phyloP scores from a whole-genome alignment of 2,329 filamentous ascomycete genomes.

The Cercospora sp. region DNA sequence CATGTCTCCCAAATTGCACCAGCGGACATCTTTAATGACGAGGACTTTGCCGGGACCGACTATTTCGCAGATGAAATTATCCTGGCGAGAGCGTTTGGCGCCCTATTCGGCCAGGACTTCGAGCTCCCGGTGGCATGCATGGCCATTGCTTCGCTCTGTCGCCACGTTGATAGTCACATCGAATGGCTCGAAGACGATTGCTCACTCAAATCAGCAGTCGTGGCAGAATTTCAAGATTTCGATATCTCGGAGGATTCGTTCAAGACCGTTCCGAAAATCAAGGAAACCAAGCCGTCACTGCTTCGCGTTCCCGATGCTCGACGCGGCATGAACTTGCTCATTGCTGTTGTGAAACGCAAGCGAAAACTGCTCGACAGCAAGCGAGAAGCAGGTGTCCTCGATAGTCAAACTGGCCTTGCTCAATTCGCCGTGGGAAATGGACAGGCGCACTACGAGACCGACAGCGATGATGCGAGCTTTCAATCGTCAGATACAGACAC shows the following conservation, averaged over 20 bases:
- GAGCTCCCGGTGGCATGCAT: not conserved
- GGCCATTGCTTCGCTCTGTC: not conserved
- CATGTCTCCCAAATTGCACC: not conserved
- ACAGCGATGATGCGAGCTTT: not conserved
- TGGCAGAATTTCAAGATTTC: not conserved
- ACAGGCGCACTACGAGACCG: not conserved
- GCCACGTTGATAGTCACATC: not conserved
- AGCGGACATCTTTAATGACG: not conserved
- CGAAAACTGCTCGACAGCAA: not conserved
- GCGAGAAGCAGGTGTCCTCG: too few species aligned
- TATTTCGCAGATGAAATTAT: not conserved
- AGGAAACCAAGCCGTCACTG: not conserved
- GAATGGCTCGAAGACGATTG: not conserved
- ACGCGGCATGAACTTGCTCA: not conserved
- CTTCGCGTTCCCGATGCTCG: not conserved
- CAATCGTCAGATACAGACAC: not conserved
- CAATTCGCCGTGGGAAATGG: not conserved
- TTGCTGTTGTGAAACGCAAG: not conserved
- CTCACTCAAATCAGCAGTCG: not conserved
- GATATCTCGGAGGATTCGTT: not conserved
- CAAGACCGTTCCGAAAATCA: not conserved
- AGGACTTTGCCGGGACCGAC: not conserved
- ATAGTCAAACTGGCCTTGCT: not conserved
- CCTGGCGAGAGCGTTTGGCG: not conserved
- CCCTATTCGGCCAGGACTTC: not conserved